Conservation (phyloP, 2,329 filamentous ascomycete genomes). For the Nakataea oryzae region DNA sequence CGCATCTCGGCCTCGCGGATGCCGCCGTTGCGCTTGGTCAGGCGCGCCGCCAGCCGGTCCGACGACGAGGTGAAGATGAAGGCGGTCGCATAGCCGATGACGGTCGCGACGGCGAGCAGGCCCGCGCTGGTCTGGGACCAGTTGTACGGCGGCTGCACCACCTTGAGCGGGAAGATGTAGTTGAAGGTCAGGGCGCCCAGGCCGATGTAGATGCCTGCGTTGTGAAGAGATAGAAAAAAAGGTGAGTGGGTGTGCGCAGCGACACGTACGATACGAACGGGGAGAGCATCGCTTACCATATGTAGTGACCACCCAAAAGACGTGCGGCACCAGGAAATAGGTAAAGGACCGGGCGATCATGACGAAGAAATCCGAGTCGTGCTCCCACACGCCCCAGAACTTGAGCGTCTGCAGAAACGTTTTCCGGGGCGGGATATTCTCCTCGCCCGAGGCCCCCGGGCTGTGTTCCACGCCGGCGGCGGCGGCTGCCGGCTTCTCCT, state of each 20-base stretch:
- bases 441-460: background rate
- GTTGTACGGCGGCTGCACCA: slow-evolving; percentile 31
- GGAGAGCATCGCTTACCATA: slow-evolving; percentile 13
- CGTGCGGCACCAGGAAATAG: slow-evolving; percentile 34
- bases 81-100: slow-evolving; percentile 24
- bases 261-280: background rate
- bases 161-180: slow-evolving; percentile 36
- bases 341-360: slow-evolving; percentile 34
- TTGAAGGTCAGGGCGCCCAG: slow-evolving; percentile 38
- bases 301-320: slow-evolving; percentile 38
- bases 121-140: slow-evolving; percentile 33
- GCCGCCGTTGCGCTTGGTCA: slow-evolving; percentile 31
- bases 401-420: slow-evolving; percentile 29
- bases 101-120: slow-evolving; percentile 29
- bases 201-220: slow-evolving; percentile 30
- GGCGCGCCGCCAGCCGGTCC: slow-evolving; percentile 29
- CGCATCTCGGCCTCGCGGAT: slow-evolving; percentile 39
- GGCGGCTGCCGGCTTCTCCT: slow-evolving; percentile 3
- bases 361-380: slow-evolving; percentile 30
- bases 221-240: too few relatives aligned
- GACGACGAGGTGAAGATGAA: slow-evolving; percentile 31
- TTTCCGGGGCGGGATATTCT: slow-evolving; percentile 24
- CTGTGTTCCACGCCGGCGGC: background rate
- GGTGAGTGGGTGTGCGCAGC: background rate
- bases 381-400: slow-evolving; percentile 30